Evolutionary conservation across 108 stramenopile genomes (phyloP).

Genomic region (Nannochloropsis oceanica): DNA sequence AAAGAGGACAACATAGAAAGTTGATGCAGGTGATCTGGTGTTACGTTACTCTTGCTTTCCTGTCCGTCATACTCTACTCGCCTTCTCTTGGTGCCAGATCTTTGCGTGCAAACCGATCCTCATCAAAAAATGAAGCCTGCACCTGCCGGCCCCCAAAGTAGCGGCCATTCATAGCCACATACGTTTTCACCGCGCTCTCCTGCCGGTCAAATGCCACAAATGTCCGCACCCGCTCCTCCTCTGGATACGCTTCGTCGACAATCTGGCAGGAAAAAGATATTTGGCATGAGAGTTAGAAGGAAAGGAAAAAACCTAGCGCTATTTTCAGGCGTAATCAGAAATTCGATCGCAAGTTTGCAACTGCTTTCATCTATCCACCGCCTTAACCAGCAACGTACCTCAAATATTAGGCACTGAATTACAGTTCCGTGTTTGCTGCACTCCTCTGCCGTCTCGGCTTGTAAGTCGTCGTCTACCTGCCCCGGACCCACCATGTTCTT

Average conservation of each 20-base stretch:
- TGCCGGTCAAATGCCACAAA: conserved; percentile 39
- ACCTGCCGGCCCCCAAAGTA: conserved; percentile 35
- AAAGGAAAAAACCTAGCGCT: too few relatives aligned
- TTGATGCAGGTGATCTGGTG: neutral
- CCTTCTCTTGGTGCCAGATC: conserved; percentile 14
- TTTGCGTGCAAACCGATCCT: conserved; percentile 20
- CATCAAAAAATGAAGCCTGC: conserved; percentile 30
- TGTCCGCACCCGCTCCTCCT: conserved; percentile 30
- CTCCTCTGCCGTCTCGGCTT: conserved; percentile 31
- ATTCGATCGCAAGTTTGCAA: too few relatives aligned
- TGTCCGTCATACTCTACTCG: neutral
- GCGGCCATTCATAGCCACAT: conserved; percentile 34
- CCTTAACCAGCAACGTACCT: conserved; percentile 3
- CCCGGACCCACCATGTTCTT: conserved; percentile 40
- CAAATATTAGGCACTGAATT: conserved; percentile 17
- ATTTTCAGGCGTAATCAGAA: too few relatives aligned
- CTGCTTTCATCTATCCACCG: too few relatives aligned
- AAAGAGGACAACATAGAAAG: too few relatives aligned
- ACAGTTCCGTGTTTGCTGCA: conserved; percentile 34
- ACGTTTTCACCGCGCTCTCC: conserved; percentile 35
- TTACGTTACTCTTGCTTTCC: neutral
- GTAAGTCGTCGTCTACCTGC: conserved; percentile 31
- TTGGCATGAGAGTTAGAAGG: too few relatives aligned
- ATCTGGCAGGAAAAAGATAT: neutral
- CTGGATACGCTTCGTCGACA: neutral